These are phyloP conservation scores for Candida tallmaniae DNA, from an alignment of 805 yeast genomes.

Conservation along the genomic window DNA sequence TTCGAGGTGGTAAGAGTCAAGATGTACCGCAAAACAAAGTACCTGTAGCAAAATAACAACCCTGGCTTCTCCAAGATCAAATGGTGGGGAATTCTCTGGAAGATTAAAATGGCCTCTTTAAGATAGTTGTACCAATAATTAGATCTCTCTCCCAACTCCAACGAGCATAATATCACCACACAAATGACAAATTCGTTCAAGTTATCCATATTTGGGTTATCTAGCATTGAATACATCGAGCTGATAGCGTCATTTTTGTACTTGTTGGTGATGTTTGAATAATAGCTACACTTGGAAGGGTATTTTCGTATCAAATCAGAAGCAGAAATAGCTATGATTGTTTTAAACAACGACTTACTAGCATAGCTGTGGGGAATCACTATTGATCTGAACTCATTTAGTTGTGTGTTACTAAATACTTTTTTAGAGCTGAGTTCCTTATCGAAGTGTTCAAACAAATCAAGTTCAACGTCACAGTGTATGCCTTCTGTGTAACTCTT, in stretches of 20 bases:
- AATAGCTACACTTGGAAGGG: slow-evolving; percentile 3
- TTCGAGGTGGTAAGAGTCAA: slow-evolving; percentile 20
- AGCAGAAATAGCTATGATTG: slow-evolving; percentile 18
- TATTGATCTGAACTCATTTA: slow-evolving; percentile 20
- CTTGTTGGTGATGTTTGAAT: slow-evolving; percentile 8
- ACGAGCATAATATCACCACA: slow-evolving; percentile 22
- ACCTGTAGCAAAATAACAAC: slow-evolving; percentile 24
- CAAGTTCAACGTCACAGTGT: slow-evolving; percentile 5
- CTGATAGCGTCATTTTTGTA: slow-evolving; percentile 26
- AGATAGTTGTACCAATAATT: slow-evolving; percentile 25
- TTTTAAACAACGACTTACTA: slow-evolving; percentile 17
- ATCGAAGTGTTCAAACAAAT: slow-evolving; percentile 17
- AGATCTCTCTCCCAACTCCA: slow-evolving; percentile 24
- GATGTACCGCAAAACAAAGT: slow-evolving; percentile 25
- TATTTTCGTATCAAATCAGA: slow-evolving; percentile 17
- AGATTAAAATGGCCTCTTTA: slow-evolving; percentile 24
- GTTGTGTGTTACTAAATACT: slow-evolving; percentile 15
- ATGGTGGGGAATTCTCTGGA: slow-evolving; percentile 15
- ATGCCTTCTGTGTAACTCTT: not conserved
- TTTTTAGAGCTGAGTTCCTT: slow-evolving; percentile 17
- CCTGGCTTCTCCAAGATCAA: slow-evolving; percentile 17
- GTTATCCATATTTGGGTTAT: slow-evolving; percentile 15
- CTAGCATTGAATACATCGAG: slow-evolving; percentile 20
- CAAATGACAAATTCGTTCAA: slow-evolving; percentile 23
- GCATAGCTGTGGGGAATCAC: slow-evolving; percentile 20